A percentile compares a stretch with the other conserved stretches of the same genome.
These are phyloP conservation scores for Globisporangium barbulae DNA, from an alignment of 352 stramenopile species.

Conservation along the genomic window DNA sequence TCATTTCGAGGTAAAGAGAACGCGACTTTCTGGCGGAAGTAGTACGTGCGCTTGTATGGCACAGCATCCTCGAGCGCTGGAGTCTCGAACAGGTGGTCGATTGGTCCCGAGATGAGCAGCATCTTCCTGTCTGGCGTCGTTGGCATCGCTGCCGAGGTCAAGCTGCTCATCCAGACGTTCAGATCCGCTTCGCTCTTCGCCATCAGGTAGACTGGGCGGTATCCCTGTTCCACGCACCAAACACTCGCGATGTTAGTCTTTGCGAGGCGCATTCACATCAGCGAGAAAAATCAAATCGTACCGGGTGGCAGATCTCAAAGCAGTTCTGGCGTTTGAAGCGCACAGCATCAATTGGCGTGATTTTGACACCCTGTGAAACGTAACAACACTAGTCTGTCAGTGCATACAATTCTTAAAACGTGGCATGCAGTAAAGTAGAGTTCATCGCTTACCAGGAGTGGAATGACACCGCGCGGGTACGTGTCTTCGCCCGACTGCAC, in stretches of 20 bases:
- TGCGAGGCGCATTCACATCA: neutral
- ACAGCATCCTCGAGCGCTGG: constrained; percentile 74
- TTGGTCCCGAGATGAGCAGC: constrained; percentile 49
- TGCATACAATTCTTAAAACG: neutral
- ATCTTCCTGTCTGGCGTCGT: constrained; percentile 67
- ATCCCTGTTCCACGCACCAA: constrained; percentile 42
- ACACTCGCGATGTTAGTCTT: neutral
- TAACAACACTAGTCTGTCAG: constrained; percentile 5
- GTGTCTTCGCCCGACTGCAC: constrained; percentile 79
- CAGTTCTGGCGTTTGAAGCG: constrained; percentile 86
- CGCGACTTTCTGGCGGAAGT: constrained; percentile 83
- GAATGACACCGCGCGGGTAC: constrained; percentile 79
- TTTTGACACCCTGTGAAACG: constrained; percentile 45
- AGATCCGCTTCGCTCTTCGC: constrained; percentile 81
- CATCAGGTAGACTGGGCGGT: constrained; percentile 82
- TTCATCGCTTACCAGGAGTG: constrained; percentile 34
- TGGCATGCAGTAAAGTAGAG: neutral
- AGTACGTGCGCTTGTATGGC: constrained; percentile 81
- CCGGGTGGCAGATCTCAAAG: constrained; percentile 83
- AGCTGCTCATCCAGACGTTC: constrained; percentile 82
- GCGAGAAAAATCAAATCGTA: constrained; percentile 22
- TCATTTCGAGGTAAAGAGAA: constrained; percentile 69
- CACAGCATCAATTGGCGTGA: constrained; percentile 71
- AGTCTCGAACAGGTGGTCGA: constrained; percentile 77
- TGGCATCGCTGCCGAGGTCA: constrained; percentile 78